Conservation (phyloP, 192 early-diverging fungal genomes). For the Helicostylum pulchrum region DNA sequence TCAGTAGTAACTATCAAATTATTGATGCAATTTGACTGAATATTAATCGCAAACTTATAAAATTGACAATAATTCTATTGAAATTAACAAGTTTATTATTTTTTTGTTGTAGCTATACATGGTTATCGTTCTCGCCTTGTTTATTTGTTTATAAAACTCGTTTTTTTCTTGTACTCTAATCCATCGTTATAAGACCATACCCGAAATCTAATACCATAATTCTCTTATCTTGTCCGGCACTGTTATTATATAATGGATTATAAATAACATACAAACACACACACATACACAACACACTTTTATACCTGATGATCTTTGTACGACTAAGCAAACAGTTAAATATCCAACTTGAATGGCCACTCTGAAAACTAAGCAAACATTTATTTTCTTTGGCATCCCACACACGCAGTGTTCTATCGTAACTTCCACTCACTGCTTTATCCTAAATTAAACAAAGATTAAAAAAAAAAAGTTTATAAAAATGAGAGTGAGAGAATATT, state of each 20-base stretch:
- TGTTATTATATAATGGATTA: neutral
- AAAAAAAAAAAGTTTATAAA: neutral
- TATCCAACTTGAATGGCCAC: constrained; percentile 89
- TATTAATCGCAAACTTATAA: too few relatives aligned
- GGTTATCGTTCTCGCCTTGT: too few relatives aligned
- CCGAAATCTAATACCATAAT: constrained; percentile 46
- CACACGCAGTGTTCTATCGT: constrained; percentile 90
- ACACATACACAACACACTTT: neutral
- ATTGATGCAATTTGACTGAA: too few relatives aligned
- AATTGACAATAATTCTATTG: too few relatives aligned
- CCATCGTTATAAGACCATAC: neutral
- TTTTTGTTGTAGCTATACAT: too few relatives aligned
- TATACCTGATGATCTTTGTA: constrained; percentile 44
- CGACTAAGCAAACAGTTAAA: constrained; percentile 91
- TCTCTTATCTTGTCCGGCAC: constrained; percentile 41
- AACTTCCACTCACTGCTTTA: constrained; percentile 82
- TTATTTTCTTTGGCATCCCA: constrained; percentile 88
- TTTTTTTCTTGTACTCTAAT: neutral
- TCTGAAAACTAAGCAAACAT: constrained; percentile 53
- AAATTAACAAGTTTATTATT: too few relatives aligned
- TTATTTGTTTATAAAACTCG: too few relatives aligned
- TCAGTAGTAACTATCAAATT: too few relatives aligned
- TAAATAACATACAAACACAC: neutral
- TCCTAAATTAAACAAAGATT: constrained; percentile 2
- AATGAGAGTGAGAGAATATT: neutral